phyloP scores from a whole-genome alignment of 208 protist genomes.

The Porcisia deanei region DNA sequence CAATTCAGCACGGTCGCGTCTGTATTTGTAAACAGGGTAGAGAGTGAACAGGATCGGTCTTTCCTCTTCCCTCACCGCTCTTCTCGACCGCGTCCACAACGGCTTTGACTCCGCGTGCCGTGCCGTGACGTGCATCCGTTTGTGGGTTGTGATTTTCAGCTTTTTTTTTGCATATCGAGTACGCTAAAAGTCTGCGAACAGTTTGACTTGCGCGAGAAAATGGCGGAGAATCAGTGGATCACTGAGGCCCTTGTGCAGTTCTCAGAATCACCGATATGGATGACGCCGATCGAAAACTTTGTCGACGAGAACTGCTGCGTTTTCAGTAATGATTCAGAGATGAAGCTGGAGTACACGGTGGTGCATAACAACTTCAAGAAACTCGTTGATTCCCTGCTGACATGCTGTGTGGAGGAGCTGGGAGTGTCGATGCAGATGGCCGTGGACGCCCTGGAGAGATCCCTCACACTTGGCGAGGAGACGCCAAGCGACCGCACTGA shows the following conservation, averaged over 20 bases:
- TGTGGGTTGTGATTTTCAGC: background rate
- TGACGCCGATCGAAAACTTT: slow-evolving; percentile 85
- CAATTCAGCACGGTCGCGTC: too few species aligned
- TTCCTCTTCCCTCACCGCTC: background rate
- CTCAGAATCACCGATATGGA: slow-evolving; percentile 81
- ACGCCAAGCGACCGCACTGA: slow-evolving; percentile 21
- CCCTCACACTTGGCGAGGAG: slow-evolving; percentile 19
- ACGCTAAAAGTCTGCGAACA: background rate
- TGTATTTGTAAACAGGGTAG: background rate
- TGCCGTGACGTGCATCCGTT: background rate
- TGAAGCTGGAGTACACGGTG: slow-evolving; percentile 89
- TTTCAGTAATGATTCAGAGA: slow-evolving; percentile 87
- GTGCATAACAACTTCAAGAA: slow-evolving; percentile 81
- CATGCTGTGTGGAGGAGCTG: slow-evolving; percentile 77
- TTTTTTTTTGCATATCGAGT: background rate
- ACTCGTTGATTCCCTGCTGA: slow-evolving; percentile 86
- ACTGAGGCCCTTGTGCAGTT: slow-evolving; percentile 88
- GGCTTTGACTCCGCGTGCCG: background rate
- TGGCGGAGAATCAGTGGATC: slow-evolving; percentile 70
- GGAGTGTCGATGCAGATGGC: slow-evolving; percentile 65
- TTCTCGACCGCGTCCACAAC: background rate
- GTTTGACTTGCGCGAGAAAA: background rate
- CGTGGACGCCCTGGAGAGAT: slow-evolving; percentile 43
- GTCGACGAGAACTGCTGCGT: slow-evolving; percentile 91
- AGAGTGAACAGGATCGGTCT: background rate